phyloP scores from a whole-genome alignment of 495 filamentous ascomycete species.

The Annulohypoxylon nitens region DNA sequence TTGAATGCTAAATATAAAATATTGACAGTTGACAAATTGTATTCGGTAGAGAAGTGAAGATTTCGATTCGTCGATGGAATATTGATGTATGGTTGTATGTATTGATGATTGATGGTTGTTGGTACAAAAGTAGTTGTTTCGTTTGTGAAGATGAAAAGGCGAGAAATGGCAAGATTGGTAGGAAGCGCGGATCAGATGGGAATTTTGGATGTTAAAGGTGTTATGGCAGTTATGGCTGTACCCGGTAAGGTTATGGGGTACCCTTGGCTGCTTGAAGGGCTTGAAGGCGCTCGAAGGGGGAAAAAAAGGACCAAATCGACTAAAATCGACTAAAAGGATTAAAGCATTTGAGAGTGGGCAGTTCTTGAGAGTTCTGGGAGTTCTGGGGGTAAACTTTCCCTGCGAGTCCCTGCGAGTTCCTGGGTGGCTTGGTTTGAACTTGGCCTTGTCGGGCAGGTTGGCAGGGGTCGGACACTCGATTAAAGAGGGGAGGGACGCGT shows the following conservation, averaged over 20 bases:
- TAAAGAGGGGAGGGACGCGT: slow-evolving; percentile 57
- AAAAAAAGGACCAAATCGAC: slow-evolving; percentile 3
- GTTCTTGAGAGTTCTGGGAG: slow-evolving; percentile 26
- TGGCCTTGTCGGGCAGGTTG: slow-evolving; percentile 48
- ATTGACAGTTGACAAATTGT: neutral
- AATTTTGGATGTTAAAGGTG: slow-evolving; percentile 54
- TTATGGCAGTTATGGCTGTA: slow-evolving; percentile 36
- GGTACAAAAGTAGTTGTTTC: slow-evolving; percentile 15
- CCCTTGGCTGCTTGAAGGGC: neutral
- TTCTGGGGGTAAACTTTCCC: slow-evolving; percentile 27
- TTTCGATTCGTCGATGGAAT: slow-evolving; percentile 18
- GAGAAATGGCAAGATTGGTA: slow-evolving; percentile 37
- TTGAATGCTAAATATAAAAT: neutral
- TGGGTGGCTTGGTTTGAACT: slow-evolving; percentile 50
- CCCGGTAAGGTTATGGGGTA: slow-evolving; percentile 35
- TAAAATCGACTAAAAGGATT: neutral
- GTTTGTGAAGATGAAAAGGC: slow-evolving; percentile 28
- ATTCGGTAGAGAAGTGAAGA: neutral
- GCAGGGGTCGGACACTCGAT: slow-evolving; percentile 49
- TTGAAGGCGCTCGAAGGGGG: neutral
- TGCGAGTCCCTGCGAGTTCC: slow-evolving; percentile 13
- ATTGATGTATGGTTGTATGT: neutral
- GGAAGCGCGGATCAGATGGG: slow-evolving; percentile 45
- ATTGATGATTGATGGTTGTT: neutral
- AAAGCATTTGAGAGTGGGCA: slow-evolving; percentile 17